Evolutionary conservation across 169 alveolate genomes (phyloP).

Genomic region (Cryptosporidium ubiquitum): DNA sequence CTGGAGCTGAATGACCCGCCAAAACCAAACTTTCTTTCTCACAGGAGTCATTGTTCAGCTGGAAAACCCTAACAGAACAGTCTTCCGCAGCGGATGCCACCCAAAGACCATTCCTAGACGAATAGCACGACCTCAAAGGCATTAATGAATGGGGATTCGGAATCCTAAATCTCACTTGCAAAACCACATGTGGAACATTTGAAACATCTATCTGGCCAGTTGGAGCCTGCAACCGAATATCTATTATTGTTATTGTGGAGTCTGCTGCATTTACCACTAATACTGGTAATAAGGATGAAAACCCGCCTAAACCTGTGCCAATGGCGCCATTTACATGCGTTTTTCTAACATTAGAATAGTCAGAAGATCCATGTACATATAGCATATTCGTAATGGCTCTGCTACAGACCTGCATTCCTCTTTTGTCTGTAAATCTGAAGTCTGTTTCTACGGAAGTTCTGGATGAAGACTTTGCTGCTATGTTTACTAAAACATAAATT

Average conservation of each 20-base stretch:
- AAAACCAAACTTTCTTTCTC: conserved; percentile 27
- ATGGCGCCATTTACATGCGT: conserved; percentile 75
- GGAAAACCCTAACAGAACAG: conserved; percentile 64
- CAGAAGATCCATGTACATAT: conserved; percentile 80
- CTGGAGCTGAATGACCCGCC: conserved; percentile 80
- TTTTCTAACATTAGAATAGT: conserved; percentile 46
- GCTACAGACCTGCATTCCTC: conserved; percentile 81
- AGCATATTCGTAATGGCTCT: conserved; percentile 84
- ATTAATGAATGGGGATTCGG: conserved; percentile 40
- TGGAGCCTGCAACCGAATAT: conserved; percentile 67
- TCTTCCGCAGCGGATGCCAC: conserved; percentile 62
- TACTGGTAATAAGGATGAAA: conserved; percentile 83
- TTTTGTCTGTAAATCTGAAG: conserved; percentile 69
- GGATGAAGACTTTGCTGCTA: conserved; percentile 65
- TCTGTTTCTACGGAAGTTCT: conserved; percentile 79
- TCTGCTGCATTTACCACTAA: conserved; percentile 81
- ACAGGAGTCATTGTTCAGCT: conserved; percentile 31
- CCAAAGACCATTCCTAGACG: conserved; percentile 32
- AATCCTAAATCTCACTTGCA: conserved; percentile 41
- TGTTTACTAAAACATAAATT: conserved; percentile 77
- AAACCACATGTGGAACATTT: conserved; percentile 63
- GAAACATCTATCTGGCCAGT: conserved; percentile 72
- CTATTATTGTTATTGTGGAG: conserved; percentile 17
- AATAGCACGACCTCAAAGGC: conserved; percentile 40
- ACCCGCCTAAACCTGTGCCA: conserved; percentile 80